phyloP scores from a whole-genome alignment of 768 basidiomycete genomes.

The Auricularia auricula-judae region DNA sequence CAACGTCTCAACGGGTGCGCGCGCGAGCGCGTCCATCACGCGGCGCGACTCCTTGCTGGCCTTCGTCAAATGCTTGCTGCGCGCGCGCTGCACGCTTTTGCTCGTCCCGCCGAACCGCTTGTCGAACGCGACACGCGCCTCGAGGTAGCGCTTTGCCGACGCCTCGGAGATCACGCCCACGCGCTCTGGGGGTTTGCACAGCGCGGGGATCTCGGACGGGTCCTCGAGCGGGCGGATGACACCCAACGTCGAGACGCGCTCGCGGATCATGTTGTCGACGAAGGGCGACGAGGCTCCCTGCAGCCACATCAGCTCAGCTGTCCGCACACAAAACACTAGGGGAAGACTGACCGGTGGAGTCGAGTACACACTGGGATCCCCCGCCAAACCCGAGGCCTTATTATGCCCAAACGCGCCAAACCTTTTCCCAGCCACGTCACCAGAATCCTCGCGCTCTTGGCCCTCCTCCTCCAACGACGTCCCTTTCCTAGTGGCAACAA shows the following conservation, averaged over 20 bases:
- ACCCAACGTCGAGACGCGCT: slow-evolving; percentile 76
- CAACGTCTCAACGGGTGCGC: slow-evolving; percentile 20
- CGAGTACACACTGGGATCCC: slow-evolving; percentile 48
- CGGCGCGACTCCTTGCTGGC: slow-evolving; percentile 16
- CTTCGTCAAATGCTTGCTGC: slow-evolving; percentile 29
- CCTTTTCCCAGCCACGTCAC: slow-evolving; percentile 8
- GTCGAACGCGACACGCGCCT: slow-evolving; percentile 47
- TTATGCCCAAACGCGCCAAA: slow-evolving; percentile 2
- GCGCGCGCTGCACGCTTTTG: slow-evolving; percentile 51
- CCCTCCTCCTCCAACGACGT: neutral
- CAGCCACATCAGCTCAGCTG: neutral
- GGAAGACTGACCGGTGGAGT: slow-evolving; percentile 32
- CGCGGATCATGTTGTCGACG: slow-evolving; percentile 69
- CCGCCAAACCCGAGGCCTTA: slow-evolving; percentile 33
- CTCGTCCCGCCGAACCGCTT: slow-evolving; percentile 51
- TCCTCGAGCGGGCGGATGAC: slow-evolving; percentile 74
- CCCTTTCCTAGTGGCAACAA: neutral
- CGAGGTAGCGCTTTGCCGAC: slow-evolving; percentile 65
- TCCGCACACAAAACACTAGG: neutral
- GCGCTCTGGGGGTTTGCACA: slow-evolving; percentile 50
- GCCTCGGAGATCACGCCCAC: slow-evolving; percentile 71
- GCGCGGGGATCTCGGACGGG: slow-evolving; percentile 50
- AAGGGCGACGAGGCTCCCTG: slow-evolving; percentile 12
- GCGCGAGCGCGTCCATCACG: slow-evolving; percentile 12
- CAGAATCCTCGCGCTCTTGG: slow-evolving; percentile 1